Evolutionary conservation across 75 land plant species (phyloP).

Genomic region (Sequoiadendron giganteum): DNA sequence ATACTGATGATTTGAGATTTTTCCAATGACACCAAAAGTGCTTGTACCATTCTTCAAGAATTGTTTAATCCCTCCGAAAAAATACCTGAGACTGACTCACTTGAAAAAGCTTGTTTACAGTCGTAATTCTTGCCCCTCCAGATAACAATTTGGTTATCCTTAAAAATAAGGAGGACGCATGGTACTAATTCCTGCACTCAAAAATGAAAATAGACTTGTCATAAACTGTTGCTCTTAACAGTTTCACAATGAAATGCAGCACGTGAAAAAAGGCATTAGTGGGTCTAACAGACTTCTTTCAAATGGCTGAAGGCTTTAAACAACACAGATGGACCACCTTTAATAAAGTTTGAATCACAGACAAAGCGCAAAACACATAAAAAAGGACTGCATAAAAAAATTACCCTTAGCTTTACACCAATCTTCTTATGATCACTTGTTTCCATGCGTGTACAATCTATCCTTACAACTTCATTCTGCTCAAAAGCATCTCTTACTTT

Average conservation of each 20-base stretch:
- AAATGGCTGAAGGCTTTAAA: not conserved
- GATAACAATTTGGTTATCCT: slow-evolving; percentile 66
- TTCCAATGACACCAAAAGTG: not conserved
- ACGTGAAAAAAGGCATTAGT: not conserved
- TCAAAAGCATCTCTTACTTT: slow-evolving; percentile 71
- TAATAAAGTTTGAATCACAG: slow-evolving; percentile 4
- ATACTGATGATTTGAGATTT: not conserved
- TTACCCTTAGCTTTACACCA: slow-evolving; percentile 84
- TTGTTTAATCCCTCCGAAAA: not conserved
- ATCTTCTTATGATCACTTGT: slow-evolving; percentile 80
- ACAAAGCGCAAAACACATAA: not conserved
- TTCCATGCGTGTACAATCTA: slow-evolving; percentile 70
- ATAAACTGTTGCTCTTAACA: not conserved
- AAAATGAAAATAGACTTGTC: not conserved
- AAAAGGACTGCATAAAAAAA: not conserved
- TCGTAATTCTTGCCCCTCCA: slow-evolving; percentile 63
- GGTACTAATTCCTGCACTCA: slow-evolving; percentile 81
- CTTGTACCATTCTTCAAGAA: not conserved
- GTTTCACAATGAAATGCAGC: slow-evolving; percentile 4
- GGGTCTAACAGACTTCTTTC: not conserved
- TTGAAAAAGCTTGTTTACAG: not conserved
- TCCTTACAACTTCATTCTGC: slow-evolving; percentile 69
- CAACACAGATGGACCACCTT: not conserved
- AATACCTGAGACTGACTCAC: not conserved
- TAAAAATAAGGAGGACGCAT: slow-evolving; percentile 74